These are phyloP conservation scores for Benincasa hispida DNA, from an alignment of 306 rosid species.

Conservation along the genomic window DNA sequence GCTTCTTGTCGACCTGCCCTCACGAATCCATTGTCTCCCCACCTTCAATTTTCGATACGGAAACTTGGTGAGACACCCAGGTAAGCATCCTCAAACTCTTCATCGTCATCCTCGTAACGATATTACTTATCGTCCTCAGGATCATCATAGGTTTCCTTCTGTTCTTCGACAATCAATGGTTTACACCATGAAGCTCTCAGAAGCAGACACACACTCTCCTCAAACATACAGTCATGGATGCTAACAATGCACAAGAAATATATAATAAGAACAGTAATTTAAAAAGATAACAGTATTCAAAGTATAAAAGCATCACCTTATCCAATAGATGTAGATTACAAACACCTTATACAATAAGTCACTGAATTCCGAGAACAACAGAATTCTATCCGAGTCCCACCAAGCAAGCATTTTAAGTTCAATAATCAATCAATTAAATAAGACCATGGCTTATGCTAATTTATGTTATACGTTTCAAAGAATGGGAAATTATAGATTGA, in stretches of 20 bases:
- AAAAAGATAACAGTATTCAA: not conserved
- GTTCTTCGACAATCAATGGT: constrained; percentile 39
- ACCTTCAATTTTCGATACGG: constrained; percentile 75
- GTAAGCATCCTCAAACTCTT: constrained; percentile 44
- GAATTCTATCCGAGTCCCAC: not conserved
- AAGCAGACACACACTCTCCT: constrained; percentile 88
- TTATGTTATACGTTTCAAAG: too few species aligned
- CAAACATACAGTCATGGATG: constrained; percentile 67
- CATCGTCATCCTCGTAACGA: constrained; percentile 40
- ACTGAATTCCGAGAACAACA: too few species aligned
- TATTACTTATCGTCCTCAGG: constrained; percentile 22
- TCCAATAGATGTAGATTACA: too few species aligned
- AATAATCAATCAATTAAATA: not conserved
- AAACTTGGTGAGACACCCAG: constrained; percentile 39
- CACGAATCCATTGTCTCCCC: constrained; percentile 84
- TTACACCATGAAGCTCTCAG: constrained; percentile 78
- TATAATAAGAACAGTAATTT: not conserved
- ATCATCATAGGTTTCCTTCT: constrained; percentile 23
- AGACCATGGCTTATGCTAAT: too few species aligned
- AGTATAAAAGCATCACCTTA: too few species aligned
- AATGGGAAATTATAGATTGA: too few species aligned
- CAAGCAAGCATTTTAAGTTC: not conserved
- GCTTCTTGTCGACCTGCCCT: constrained; percentile 71
- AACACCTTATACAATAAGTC: too few species aligned
- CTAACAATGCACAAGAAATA: constrained; percentile 16